Base-by-base conservation (phyloP, 1,284 basidiomycete genomes). In the Malassezia psittaci region DNA sequence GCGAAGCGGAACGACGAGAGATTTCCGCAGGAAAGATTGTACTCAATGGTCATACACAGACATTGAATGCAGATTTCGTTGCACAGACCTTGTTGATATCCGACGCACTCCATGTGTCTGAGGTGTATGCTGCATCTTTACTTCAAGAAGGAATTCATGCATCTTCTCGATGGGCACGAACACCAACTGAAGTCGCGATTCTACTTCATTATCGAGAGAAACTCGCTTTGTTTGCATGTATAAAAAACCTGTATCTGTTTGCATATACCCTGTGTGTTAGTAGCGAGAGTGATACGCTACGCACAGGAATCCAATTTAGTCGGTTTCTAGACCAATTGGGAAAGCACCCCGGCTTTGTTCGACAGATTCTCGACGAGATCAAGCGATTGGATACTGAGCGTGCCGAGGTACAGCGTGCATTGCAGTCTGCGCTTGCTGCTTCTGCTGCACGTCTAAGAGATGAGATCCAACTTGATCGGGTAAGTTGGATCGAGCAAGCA, bases 121-220 rank as follows among this genome's bases (percentile, higher is more conserved):
- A 72, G 48, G 57, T 59, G 39, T 74, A 65, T 50, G 68, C 70
- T 13, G 72, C 72, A 9, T 73, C 69, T 5, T 62, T 74, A 21
- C 57, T 74, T 11, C 69, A 73, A 40, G 71, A 65, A 21, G 70
- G 66, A 40, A 57, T 72, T n/a, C 56, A 60, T 0, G 62, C 61
- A 2, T 48, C 66, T 15, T 61, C 68, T 15, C 66, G 65, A 21
- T 75, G 67, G 67, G 65, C 58, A 18, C 65, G 72, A 24, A 41
- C 62, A 9, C 65, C 67, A 5, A 52, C 65, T 39, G 72, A 75
- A 11, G 66, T 69, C 19, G 68, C 71, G 13, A 65, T 64, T 52
- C 64, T 72, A 36, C 57, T 75, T 18, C 65, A 57, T 57, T 65
- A 75, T 54, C 65, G 63, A 40, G 72, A 75, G 56, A 58, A 62